phyloP scores from a whole-genome alignment of 2,329 filamentous ascomycete genomes.

The Helicocarpus griseus region DNA sequence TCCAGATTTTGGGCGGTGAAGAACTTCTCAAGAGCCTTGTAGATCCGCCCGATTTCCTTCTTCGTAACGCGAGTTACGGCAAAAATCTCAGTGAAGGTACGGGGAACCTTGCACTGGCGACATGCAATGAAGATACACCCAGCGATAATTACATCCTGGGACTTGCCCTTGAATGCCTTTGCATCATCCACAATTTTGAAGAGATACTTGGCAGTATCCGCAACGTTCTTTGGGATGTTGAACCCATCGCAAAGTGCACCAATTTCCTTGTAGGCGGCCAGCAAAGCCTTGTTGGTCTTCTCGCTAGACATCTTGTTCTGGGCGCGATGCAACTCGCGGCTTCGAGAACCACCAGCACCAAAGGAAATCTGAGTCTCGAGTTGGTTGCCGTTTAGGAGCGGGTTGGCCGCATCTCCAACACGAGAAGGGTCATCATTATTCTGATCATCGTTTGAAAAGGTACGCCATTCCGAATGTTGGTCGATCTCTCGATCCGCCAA shows the following conservation, averaged over 20 bases:
- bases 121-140: conserved; percentile 97
- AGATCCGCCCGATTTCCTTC: conserved; percentile 93
- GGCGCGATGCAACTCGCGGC: conserved; percentile 67
- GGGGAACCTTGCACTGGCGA: conserved; percentile 74
- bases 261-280: conserved; percentile 81
- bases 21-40: conserved; percentile 87
- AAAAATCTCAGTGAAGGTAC: conserved; percentile 91
- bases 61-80: conserved; percentile 87
- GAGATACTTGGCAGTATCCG: conserved; percentile 85
- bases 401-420: conserved; percentile 90
- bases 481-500: conserved; percentile 87
- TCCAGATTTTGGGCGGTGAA: conserved; percentile 63
- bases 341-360: conserved; percentile 59
- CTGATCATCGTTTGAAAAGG: conserved; percentile 96
- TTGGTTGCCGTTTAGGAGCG: conserved; percentile 80
- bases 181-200: conserved; percentile 92
- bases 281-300: conserved; percentile 71
- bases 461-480: conserved; percentile 95
- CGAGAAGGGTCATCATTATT: conserved; percentile 93
- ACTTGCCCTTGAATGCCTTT: conserved; percentile 91
- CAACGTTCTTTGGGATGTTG: conserved; percentile 68
- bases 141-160: conserved; percentile 84
- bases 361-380: conserved; percentile 82
- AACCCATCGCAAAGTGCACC: conserved; percentile 77
- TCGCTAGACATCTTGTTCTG: conserved; percentile 75